A percentile compares a stretch with the other conserved stretches of the same genome.
These are phyloP conservation scores for Fennellomyces sp. DNA, from an alignment of 371 early-diverging fungal genomes.

Conservation along the genomic window DNA sequence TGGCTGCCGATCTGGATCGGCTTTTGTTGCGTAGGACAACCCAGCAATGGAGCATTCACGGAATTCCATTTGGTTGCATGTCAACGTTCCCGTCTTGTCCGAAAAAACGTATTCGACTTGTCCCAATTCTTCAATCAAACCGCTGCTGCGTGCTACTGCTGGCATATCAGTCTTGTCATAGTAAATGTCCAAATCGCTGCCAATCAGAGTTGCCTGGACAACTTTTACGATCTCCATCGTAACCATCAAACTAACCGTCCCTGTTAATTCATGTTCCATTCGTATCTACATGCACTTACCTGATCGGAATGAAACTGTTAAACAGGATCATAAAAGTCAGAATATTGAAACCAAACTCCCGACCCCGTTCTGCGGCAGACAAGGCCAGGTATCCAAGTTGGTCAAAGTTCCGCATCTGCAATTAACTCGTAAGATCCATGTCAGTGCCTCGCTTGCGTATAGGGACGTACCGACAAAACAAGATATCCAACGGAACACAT, in stretches of 20 bases:
- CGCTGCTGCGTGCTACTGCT: conserved; percentile 87
- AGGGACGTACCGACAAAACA: conserved; percentile 40
- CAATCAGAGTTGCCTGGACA: conserved; percentile 79
- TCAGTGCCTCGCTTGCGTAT: background rate
- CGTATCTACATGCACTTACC: conserved; percentile 27
- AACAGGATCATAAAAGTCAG: conserved; percentile 88
- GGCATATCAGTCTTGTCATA: conserved; percentile 84
- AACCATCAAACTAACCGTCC: conserved; percentile 70
- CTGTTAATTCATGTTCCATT: background rate
- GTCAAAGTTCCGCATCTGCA: conserved; percentile 6
- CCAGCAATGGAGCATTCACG: conserved; percentile 85
- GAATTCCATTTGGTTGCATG: conserved; percentile 96
- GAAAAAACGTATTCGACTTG: conserved; percentile 86
- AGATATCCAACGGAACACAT: conserved; percentile 80
- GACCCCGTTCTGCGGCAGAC: conserved; percentile 24
- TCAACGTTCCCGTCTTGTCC: conserved; percentile 96
- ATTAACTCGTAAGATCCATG: background rate
- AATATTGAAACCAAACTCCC: conserved; percentile 69
- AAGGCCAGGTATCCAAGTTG: conserved; percentile 37
- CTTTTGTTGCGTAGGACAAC: conserved; percentile 65
- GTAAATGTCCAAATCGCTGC: conserved; percentile 84
- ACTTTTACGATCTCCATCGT: conserved; percentile 93
- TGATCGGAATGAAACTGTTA: conserved; percentile 93
- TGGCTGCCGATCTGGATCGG: conserved; percentile 64
- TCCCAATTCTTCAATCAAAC: conserved; percentile 94